These are phyloP conservation scores for Conidiobolus coronatus DNA, from an alignment of 371 early-diverging fungal genomes.

Conservation along the genomic window DNA sequence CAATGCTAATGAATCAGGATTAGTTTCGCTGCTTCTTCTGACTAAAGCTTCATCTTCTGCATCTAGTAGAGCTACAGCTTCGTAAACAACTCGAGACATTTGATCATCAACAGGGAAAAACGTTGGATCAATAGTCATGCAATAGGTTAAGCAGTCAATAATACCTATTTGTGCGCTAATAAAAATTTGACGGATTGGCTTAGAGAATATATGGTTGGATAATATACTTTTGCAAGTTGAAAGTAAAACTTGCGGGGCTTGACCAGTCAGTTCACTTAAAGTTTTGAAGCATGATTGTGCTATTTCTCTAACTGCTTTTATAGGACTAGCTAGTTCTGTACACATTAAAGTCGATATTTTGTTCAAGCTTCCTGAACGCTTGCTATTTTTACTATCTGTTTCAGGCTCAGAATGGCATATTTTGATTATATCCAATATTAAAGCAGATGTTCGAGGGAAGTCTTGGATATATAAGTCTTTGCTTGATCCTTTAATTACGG, in stretches of 20 bases:
- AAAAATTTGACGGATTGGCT: conserved; percentile 87
- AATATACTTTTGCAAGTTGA: conserved; percentile 11
- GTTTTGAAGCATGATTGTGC: conserved; percentile 62
- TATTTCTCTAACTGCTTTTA: conserved; percentile 66
- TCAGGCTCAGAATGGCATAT: conserved; percentile 32
- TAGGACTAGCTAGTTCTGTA: conserved; percentile 81
- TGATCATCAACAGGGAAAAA: conserved; percentile 74
- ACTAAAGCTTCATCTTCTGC: conserved; percentile 92
- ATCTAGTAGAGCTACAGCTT: conserved; percentile 85
- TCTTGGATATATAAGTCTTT: conserved; percentile 55
- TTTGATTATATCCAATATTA: conserved; percentile 49
- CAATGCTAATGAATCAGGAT: conserved; percentile 64
- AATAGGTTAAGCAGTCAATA: conserved; percentile 94
- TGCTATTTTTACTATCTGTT: conserved; percentile 13
- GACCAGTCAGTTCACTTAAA: conserved; percentile 48
- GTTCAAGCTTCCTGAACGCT: conserved; percentile 24
- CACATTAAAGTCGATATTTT: conserved; percentile 51
- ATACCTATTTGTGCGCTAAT: conserved; percentile 93
- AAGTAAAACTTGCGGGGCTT: too few species aligned
- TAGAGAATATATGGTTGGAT: conserved; percentile 85
- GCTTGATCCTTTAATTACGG: conserved; percentile 78
- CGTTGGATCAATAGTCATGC: conserved; percentile 71
- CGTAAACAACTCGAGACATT: conserved; percentile 66
- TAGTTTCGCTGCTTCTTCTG: conserved; percentile 48
- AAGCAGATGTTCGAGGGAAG: conserved; percentile 49